These are phyloP conservation scores for Stevia rebaudiana DNA, from an alignment of 140 eudicot species.

Conservation along the genomic window DNA sequence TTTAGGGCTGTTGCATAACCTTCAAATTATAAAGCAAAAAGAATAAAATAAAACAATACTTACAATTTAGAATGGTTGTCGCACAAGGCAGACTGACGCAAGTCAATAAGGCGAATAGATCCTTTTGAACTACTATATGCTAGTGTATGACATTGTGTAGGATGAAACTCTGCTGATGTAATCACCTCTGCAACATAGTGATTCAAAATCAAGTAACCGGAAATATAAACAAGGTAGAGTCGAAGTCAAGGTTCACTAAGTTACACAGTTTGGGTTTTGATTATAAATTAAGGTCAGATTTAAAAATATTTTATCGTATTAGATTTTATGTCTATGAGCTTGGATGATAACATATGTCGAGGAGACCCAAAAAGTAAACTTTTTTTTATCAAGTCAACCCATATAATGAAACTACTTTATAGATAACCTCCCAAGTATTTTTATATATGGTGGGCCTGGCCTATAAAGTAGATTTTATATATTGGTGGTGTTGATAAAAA, in stretches of 20 bases:
- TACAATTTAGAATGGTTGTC: slow-evolving; percentile 87
- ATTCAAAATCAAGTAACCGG: slow-evolving; percentile 18
- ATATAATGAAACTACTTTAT: not conserved
- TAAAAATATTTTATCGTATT: not conserved
- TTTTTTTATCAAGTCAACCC: not conserved
- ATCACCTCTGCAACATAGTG: slow-evolving; percentile 67
- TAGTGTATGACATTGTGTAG: slow-evolving; percentile 75
- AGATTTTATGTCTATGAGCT: not conserved
- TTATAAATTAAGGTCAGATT: not conserved
- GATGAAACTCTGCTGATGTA: slow-evolving; percentile 97
- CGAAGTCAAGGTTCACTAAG: too few relatives aligned
- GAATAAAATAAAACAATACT: too few relatives aligned
- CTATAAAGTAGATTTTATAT: not conserved
- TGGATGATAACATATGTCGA: not conserved
- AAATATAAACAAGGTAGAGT: not conserved
- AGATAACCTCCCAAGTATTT: not conserved
- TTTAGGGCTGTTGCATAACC: too few relatives aligned
- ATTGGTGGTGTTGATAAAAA: not conserved
- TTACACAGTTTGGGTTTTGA: not conserved
- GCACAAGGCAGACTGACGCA: slow-evolving; percentile 91
- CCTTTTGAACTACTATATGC: slow-evolving; percentile 98
- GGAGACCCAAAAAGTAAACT: not conserved
- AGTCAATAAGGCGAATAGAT: slow-evolving; percentile 87
- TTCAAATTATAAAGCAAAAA: too few relatives aligned
- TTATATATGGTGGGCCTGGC: not conserved